Conservation (phyloP, 768 basidiomycete species). For the Roridomyces roridus region DNA sequence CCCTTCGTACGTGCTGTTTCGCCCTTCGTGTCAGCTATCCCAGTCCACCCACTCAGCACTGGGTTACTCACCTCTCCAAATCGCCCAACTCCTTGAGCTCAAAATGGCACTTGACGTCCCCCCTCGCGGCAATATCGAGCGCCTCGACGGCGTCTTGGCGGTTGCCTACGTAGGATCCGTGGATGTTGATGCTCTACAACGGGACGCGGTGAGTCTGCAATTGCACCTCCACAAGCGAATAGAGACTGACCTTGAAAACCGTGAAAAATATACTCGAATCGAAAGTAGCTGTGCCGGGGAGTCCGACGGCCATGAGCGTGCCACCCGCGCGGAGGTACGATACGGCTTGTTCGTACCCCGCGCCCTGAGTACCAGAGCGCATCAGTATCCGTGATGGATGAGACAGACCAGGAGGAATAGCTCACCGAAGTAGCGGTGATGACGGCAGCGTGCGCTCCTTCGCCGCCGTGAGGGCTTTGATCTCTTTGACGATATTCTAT, state of each 20-base stretch:
- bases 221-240: too few relatives aligned
- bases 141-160: constrained; percentile 87
- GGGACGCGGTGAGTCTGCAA: too few relatives aligned
- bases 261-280: constrained; percentile 75
- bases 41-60: too few relatives aligned
- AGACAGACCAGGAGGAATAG: too few relatives aligned
- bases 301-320: constrained; percentile 78
- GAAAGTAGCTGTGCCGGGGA: constrained; percentile 68
- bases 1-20: background rate
- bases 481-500: constrained; percentile 70
- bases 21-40: too few relatives aligned
- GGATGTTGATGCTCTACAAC: constrained; percentile 59
- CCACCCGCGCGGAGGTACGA: constrained; percentile 80
- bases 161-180: constrained; percentile 68
- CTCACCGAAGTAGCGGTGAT: constrained; percentile 55
- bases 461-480: constrained; percentile 68
- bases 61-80: background rate
- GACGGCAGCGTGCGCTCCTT: constrained; percentile 75
- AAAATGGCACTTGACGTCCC: constrained; percentile 12
- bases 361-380: constrained; percentile 35
- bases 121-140: constrained; percentile 55
- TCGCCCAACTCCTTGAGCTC: background rate
- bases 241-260: constrained; percentile 58
- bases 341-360: constrained; percentile 60
- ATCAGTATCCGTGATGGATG: too few relatives aligned